A percentile compares a stretch with the other conserved stretches of the same genome.
phyloP scores from a whole-genome alignment of 2,329 filamentous ascomycete species.

The Hymenoscyphus occultus region DNA sequence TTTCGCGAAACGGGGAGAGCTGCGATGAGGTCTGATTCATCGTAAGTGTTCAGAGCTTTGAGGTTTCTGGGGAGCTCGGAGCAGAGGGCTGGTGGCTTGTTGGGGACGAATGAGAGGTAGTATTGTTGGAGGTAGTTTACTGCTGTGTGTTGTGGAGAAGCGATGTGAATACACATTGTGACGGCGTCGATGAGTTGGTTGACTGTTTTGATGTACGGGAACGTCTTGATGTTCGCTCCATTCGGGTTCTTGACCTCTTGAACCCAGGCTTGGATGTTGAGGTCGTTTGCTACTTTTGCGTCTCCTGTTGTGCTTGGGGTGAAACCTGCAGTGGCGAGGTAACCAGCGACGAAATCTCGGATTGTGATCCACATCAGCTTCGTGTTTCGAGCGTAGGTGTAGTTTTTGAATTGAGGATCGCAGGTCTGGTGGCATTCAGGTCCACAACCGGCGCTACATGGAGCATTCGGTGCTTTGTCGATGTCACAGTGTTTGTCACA shows the following conservation, averaged over 20 bases:
- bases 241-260: conserved; percentile 39
- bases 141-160: conserved; percentile 48
- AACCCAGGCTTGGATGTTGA: conserved; percentile 41
- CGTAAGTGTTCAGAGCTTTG: neutral
- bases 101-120: conserved; percentile 9
- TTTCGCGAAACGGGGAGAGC: neutral
- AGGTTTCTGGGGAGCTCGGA: neutral
- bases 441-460: neutral
- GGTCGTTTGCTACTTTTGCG: conserved; percentile 34
- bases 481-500: neutral
- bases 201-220: conserved; percentile 43
- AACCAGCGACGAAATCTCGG: conserved; percentile 41
- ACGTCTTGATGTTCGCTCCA: conserved; percentile 41
- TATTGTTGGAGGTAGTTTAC: conserved; percentile 45
- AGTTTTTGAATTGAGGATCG: conserved; percentile 45
- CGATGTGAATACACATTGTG: conserved; percentile 53
- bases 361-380: conserved; percentile 44
- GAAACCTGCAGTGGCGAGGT: conserved; percentile 38
- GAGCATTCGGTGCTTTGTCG: neutral
- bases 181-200: conserved; percentile 44
- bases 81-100: neutral
- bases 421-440: neutral
- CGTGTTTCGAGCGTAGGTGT: conserved; percentile 48
- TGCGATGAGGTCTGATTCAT: neutral
- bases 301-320: conserved; percentile 26